Conservation (phyloP, 805 yeast species). For the Saccharomycopsis selenospora region DNA sequence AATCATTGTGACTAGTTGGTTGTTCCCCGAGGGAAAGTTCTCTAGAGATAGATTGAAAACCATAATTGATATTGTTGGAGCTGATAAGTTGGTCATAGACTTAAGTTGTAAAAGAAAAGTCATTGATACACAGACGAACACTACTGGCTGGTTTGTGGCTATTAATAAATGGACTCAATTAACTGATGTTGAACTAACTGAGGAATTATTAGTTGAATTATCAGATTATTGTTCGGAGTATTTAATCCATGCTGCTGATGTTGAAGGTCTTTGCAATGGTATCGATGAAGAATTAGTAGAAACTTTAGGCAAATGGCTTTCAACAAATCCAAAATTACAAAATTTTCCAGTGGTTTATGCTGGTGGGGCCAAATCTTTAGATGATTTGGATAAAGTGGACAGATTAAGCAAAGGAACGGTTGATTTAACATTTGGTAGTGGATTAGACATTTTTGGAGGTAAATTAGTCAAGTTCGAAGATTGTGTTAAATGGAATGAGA, state of each 20-base stretch:
- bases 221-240: constrained; percentile 74
- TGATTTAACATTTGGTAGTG: constrained; percentile 88
- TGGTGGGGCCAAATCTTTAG: constrained; percentile 82
- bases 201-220: constrained; percentile 46
- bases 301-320: constrained; percentile 70
- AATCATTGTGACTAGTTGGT: constrained; percentile 87
- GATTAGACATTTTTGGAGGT: constrained; percentile 95
- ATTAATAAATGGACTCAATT: constrained; percentile 96
- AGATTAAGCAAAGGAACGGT: constrained; percentile 71
- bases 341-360: constrained; percentile 83
- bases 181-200: constrained; percentile 54
- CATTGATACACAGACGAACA: constrained; percentile 24
- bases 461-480: constrained; percentile 66
- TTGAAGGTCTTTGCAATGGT: constrained; percentile 92
- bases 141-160: constrained; percentile 78
- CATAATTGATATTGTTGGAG: constrained; percentile 52
- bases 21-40: constrained; percentile 58
- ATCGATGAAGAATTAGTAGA: constrained; percentile 74
- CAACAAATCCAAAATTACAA: constrained; percentile 24
- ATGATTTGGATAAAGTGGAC: constrained; percentile 63
- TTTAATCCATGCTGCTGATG: constrained; percentile 96
- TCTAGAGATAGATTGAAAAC: constrained; percentile 43
- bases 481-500: constrained; percentile 63
- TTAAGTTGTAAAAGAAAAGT: constrained; percentile 63
- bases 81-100: constrained; percentile 69